Percentiles rank a stretch among this genome's conserved stretches.
These are phyloP conservation scores for Berkeleyomyces rouxiae DNA, from an alignment of 2,329 filamentous ascomycete species.

Conservation along the genomic window DNA sequence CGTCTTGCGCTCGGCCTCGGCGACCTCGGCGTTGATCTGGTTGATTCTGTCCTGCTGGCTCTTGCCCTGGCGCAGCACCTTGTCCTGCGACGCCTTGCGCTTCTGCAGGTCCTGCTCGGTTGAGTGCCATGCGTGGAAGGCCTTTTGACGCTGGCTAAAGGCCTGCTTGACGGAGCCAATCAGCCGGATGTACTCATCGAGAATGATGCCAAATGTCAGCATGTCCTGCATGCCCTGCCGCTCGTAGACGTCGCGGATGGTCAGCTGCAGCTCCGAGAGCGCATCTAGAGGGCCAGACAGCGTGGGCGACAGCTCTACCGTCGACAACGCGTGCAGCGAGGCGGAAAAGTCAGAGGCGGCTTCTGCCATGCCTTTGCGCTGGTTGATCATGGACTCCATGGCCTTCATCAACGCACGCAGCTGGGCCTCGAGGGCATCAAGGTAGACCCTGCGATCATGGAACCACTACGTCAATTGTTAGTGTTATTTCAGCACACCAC, in stretches of 20 bases:
- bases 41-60: constrained; percentile 90
- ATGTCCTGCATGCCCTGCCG: constrained; percentile 95
- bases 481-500: background rate
- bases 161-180: constrained; percentile 92
- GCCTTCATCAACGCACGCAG: constrained; percentile 81
- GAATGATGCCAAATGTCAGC: constrained; percentile 87
- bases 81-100: constrained; percentile 77
- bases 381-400: constrained; percentile 79
- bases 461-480: constrained; percentile 54
- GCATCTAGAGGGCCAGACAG: constrained; percentile 81
- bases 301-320: constrained; percentile 78
- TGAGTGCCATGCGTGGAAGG: constrained; percentile 83
- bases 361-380: constrained; percentile 86
- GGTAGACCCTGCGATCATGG: constrained; percentile 85
- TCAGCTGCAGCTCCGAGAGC: constrained; percentile 81
- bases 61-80: constrained; percentile 84
- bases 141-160: constrained; percentile 83
- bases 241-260: constrained; percentile 88
- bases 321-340: constrained; percentile 80
- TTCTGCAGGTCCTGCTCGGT: constrained; percentile 86
- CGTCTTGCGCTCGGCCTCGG: constrained; percentile 84
- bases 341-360: constrained; percentile 85
- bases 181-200: constrained; percentile 93
- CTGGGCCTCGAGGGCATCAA: constrained; percentile 85
- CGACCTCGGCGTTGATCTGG: constrained; percentile 81